These are phyloP conservation scores for Plasmodium inui DNA, from an alignment of 169 alveolate genomes.

Conservation along the genomic window DNA sequence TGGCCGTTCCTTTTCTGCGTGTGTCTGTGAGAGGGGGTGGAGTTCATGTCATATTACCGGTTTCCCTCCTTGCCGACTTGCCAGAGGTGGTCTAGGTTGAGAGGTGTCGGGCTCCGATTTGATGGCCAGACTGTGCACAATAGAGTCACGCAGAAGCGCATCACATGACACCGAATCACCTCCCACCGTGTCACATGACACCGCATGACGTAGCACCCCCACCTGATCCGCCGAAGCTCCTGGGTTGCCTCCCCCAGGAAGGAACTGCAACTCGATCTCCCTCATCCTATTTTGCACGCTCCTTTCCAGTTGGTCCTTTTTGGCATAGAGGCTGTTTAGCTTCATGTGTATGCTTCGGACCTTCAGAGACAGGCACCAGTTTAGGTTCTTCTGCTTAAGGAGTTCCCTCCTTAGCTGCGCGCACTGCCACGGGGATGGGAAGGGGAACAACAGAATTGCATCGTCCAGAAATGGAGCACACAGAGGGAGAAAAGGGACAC, in stretches of 20 bases:
- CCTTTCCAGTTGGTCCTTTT: constrained; percentile 33
- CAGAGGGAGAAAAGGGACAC: neutral
- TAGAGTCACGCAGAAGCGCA: neutral
- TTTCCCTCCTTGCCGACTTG: too few species aligned
- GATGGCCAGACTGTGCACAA: neutral
- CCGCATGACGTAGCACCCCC: neutral
- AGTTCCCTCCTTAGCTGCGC: constrained; percentile 22
- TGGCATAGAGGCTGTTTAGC: constrained; percentile 23
- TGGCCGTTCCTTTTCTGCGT: neutral
- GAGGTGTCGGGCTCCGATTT: too few species aligned
- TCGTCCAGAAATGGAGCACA: neutral
- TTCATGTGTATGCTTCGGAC: constrained; percentile 58
- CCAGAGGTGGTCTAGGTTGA: too few species aligned
- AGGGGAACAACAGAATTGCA: neutral
- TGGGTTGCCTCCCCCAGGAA: neutral
- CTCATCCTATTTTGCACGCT: constrained; percentile 7
- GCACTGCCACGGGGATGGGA: neutral
- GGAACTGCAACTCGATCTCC: constrained; percentile 36
- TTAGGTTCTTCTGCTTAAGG: constrained; percentile 45
- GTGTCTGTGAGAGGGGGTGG: neutral
- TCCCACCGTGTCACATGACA: too few species aligned
- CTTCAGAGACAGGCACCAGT: constrained; percentile 34
- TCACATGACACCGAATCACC: too few species aligned
- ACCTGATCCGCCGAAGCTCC: neutral
- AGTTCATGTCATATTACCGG: too few species aligned